Evolutionary conservation across 176 grass and related monocot genomes (phyloP).

Genomic region (Phyllostachys edulis): DNA sequence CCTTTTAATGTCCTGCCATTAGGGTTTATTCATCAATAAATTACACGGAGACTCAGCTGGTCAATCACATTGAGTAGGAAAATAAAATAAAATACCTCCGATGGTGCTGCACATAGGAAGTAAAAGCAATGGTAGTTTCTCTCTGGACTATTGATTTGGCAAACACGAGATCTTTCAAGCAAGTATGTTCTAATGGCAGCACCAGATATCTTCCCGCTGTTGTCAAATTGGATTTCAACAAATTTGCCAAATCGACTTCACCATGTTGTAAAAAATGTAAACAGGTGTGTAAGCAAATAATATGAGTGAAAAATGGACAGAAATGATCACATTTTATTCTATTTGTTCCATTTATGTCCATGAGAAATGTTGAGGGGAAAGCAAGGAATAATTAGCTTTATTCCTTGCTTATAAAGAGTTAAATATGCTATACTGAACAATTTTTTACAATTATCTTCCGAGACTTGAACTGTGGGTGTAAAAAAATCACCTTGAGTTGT

Average conservation of each 20-base stretch:
- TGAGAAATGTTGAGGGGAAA: background rate
- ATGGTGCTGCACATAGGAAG: conserved; percentile 86
- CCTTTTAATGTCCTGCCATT: conserved; percentile 63
- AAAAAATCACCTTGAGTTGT: conserved; percentile 72
- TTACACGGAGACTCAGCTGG: no score
- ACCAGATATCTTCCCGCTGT: conserved; percentile 87
- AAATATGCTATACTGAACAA: conserved; percentile 31
- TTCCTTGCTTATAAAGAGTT: conserved; percentile 18
- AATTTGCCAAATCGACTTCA: conserved; percentile 98
- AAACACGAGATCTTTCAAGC: conserved; percentile 96
- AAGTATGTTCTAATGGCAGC: conserved; percentile 98
- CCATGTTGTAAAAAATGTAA: conserved; percentile 28
- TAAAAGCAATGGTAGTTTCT: conserved; percentile 99
- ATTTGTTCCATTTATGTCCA: background rate
- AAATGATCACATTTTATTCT: background rate
- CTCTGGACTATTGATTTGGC: conserved; percentile 92
- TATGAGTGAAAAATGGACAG: conserved; percentile 4
- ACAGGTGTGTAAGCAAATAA: conserved; percentile 23
- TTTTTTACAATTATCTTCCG: background rate
- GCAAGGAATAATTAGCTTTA: background rate
- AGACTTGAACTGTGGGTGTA: conserved; percentile 14
- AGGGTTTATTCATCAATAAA: no score
- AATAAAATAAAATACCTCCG: conserved; percentile 44
- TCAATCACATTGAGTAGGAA: no score
- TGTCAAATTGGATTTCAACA: conserved; percentile 97